Evolutionary conservation across 2,329 filamentous ascomycete genomes (phyloP).

Genomic region (Penicillium sp.): DNA sequence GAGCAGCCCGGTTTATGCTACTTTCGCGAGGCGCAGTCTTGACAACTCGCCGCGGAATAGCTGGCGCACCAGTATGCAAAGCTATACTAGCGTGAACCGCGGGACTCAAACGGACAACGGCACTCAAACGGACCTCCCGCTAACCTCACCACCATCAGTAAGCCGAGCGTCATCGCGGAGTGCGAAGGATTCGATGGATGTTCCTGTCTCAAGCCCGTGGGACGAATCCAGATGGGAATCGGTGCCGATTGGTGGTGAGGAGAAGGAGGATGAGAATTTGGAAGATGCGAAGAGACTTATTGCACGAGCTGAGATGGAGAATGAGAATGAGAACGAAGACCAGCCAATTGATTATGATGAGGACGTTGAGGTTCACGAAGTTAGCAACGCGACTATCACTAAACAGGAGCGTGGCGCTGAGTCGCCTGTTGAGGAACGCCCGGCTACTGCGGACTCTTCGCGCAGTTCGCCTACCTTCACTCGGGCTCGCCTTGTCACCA

Average conservation of each 20-base stretch:
- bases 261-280: conserved; percentile 6
- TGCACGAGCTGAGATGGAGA: conserved; percentile 12
- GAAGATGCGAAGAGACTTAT: conserved; percentile 12
- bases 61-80: conserved; percentile 67
- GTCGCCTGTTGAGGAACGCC: conserved; percentile 38
- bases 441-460: conserved; percentile 55
- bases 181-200: conserved; percentile 25
- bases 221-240: conserved; percentile 29
- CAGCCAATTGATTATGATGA: conserved; percentile 26
- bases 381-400: conserved; percentile 56
- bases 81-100: conserved; percentile 59
- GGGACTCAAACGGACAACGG: conserved; percentile 67
- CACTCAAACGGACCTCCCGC: conserved; percentile 5
- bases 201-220: conserved; percentile 20
- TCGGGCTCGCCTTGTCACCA: conserved; percentile 78
- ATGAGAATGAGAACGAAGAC: conserved; percentile 2
- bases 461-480: conserved; percentile 67
- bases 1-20: conserved; percentile 66
- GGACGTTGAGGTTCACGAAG: conserved; percentile 39
- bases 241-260: conserved; percentile 17
- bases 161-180: conserved; percentile 38
- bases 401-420: conserved; percentile 43
- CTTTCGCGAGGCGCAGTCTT: conserved; percentile 63
- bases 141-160: conserved; percentile 32
- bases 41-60: conserved; percentile 64